Conservation (phyloP, 176 grass and related monocot genomes). For the Saccharum officinarum region DNA sequence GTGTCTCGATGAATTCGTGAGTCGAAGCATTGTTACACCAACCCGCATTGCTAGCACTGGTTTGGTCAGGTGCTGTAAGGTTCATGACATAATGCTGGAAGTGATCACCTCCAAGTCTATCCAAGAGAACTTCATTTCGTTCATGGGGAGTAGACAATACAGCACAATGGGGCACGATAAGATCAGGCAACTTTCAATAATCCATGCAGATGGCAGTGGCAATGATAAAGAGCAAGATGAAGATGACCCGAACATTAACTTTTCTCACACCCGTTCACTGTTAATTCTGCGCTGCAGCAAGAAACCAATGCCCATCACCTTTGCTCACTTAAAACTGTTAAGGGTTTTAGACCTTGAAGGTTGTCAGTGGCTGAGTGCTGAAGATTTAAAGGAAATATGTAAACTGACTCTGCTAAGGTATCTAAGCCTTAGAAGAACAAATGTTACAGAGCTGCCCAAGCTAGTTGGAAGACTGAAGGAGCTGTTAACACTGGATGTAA, state of each 20-base stretch:
- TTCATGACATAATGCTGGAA: constrained; percentile 36
- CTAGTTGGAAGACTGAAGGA: constrained; percentile 6
- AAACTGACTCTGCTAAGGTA: constrained; percentile 18
- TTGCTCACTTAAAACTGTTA: not conserved
- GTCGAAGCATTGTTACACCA: constrained; percentile 16
- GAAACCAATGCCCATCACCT: not conserved
- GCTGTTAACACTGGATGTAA: not conserved
- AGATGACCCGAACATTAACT: not conserved
- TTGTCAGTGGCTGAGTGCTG: not conserved
- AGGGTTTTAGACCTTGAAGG: too few relatives aligned
- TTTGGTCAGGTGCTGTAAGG: not conserved
- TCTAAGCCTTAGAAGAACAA: constrained; percentile 2
- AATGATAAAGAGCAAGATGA: not conserved
- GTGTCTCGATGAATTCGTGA: constrained; percentile 1
- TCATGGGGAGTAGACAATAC: not conserved
- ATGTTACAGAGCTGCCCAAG: not conserved
- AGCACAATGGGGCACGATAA: constrained; percentile 11
- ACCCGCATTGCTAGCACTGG: not conserved
- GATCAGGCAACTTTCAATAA: not conserved
- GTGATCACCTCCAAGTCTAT: not conserved
- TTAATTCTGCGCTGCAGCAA: not conserved
- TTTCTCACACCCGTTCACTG: not conserved
- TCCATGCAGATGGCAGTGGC: not conserved
- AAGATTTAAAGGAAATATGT: not conserved
- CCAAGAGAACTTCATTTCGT: constrained; percentile 7